These are phyloP conservation scores for Mucor mucedo DNA, from an alignment of 371 early-diverging fungal genomes.

Conservation along the genomic window DNA sequence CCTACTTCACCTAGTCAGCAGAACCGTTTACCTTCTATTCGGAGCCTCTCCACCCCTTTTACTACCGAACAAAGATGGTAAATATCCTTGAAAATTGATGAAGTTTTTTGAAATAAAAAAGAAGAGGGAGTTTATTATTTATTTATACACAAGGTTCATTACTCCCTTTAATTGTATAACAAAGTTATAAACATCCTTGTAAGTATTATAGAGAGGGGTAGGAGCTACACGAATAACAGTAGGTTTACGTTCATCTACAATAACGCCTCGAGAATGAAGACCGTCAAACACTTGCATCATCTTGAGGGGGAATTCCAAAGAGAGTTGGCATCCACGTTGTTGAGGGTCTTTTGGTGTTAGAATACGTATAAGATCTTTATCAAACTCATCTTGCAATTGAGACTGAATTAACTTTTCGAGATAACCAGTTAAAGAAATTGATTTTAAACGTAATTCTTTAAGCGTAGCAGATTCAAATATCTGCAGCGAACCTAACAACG, in stretches of 20 bases:
- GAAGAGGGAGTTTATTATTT: not conserved
- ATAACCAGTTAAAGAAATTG: constrained; percentile 79
- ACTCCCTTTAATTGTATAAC: constrained; percentile 52
- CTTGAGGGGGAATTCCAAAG: constrained; percentile 68
- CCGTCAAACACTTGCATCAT: constrained; percentile 65
- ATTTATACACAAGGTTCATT: constrained; percentile 45
- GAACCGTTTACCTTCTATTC: constrained; percentile 46
- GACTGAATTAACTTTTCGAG: constrained; percentile 67
- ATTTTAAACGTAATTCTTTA: constrained; percentile 72
- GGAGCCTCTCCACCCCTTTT: constrained; percentile 34
- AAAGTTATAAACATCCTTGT: constrained; percentile 72
- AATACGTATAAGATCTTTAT: constrained; percentile 60
- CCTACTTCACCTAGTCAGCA: constrained; percentile 26
- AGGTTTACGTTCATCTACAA: constrained; percentile 91
- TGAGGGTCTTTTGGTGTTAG: constrained; percentile 82
- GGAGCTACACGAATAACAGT: constrained; percentile 94
- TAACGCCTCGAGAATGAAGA: constrained; percentile 72
- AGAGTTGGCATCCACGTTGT: constrained; percentile 90
- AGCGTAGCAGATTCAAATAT: constrained; percentile 81
- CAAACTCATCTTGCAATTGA: constrained; percentile 37
- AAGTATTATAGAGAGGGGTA: constrained; percentile 88
- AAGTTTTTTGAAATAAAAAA: not conserved
- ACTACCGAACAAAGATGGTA: constrained; percentile 22
- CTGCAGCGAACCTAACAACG: constrained; percentile 79
- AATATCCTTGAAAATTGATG: not conserved